Conservation (phyloP, 305 asterid genomes). For the Fraxinus velutina region DNA sequence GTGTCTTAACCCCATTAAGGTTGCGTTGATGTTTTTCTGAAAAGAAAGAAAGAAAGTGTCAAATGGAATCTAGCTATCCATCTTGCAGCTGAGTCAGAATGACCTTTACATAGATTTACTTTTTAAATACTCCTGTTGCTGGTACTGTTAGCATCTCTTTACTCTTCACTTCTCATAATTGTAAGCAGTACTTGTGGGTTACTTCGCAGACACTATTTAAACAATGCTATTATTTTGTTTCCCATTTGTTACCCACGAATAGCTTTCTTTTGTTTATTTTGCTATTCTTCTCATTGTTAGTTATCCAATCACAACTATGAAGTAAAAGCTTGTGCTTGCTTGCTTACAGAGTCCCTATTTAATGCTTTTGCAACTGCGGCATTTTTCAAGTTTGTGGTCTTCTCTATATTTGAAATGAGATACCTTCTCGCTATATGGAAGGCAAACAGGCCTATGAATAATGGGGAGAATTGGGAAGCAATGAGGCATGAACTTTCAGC, state of each 20-base stretch:
- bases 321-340: slow-evolving; percentile 16
- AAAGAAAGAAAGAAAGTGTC: background rate
- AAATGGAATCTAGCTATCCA: background rate
- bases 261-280: slow-evolving; percentile 3
- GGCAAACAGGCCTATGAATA: slow-evolving; percentile 63
- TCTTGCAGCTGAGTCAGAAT: background rate
- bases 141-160: background rate
- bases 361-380: slow-evolving; percentile 99
- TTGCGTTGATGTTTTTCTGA: no score
- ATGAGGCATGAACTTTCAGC: slow-evolving; percentile 96
- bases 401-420: slow-evolving; percentile 97
- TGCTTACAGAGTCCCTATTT: slow-evolving; percentile 77
- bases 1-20: background rate
- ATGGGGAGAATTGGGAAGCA: slow-evolving; percentile 91
- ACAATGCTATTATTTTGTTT: background rate
- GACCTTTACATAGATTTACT: background rate
- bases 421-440: slow-evolving; percentile 98
- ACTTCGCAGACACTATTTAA: background rate
- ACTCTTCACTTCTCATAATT: background rate
- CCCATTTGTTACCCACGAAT: background rate
- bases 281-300: background rate
- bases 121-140: background rate
- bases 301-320: background rate
- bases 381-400: slow-evolving; percentile 97
- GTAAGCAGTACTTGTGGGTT: background rate